Conservation (phyloP, 768 basidiomycete species). For the Podaxis sp. region DNA sequence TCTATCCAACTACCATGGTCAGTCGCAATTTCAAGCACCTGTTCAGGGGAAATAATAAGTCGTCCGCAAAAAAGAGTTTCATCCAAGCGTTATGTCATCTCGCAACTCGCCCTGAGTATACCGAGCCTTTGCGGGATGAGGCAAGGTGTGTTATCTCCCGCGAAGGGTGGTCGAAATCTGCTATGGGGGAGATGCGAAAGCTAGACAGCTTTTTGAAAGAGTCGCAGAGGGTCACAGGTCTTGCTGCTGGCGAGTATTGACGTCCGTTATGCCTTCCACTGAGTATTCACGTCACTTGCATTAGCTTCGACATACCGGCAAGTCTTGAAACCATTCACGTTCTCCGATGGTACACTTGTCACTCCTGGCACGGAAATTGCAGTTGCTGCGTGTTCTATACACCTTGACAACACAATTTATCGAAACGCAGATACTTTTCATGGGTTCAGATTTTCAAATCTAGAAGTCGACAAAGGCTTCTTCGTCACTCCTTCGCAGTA, state of each 20-base stretch:
- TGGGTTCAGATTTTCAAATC: too few relatives aligned
- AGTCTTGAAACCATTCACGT: constrained; percentile 30
- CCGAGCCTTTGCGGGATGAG: constrained; percentile 38
- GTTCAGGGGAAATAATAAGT: constrained; percentile 16
- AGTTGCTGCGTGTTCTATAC: constrained; percentile 16
- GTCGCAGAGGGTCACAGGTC: constrained; percentile 35
- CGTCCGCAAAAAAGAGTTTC: too few relatives aligned
- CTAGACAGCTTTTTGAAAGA: constrained; percentile 53
- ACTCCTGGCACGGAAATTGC: constrained; percentile 28
- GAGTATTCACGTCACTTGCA: too few relatives aligned
- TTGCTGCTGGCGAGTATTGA: constrained; percentile 17
- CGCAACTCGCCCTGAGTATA: constrained; percentile 28
- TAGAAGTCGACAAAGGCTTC: background rate
- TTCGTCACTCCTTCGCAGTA: constrained; percentile 2
- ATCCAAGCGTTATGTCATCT: constrained; percentile 20
- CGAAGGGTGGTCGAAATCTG: constrained; percentile 31
- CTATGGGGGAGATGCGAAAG: constrained; percentile 37
- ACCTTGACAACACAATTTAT: too few relatives aligned
- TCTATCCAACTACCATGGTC: constrained; percentile 38
- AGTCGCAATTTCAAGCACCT: constrained; percentile 1
- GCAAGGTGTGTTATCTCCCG: constrained; percentile 26
- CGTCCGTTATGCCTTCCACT: background rate
- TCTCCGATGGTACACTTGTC: constrained; percentile 39
- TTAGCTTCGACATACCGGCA: constrained; percentile 27
- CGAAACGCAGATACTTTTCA: too few relatives aligned